A percentile compares a stretch with the other conserved stretches of the same genome.
Conservation (phyloP, 73 alveolate species). For the Uronychia binucleata region DNA sequence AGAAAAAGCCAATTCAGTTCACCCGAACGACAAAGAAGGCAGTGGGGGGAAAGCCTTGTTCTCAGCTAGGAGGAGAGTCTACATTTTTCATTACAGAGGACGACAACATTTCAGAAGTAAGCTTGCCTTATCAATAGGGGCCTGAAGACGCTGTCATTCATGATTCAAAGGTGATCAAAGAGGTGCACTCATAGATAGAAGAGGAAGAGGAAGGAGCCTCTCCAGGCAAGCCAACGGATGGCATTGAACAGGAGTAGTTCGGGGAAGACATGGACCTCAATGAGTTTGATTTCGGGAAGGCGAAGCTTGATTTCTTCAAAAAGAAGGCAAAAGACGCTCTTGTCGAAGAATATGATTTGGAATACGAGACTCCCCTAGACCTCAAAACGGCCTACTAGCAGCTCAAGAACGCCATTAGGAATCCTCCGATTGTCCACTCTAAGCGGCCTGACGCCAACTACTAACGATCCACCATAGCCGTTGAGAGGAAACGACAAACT, state of each 20-base stretch:
- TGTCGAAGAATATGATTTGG: slow-evolving; percentile 9
- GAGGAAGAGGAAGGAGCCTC: slow-evolving; percentile 11
- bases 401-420: slow-evolving; percentile 31
- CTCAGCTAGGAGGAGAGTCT: background rate
- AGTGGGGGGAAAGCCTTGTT: background rate
- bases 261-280: slow-evolving; percentile 16
- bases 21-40: background rate
- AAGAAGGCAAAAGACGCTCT: slow-evolving; percentile 32
- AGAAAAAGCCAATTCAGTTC: background rate
- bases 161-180: slow-evolving; percentile 16
- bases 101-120: background rate
- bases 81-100: slow-evolving; percentile 32
- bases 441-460: background rate
- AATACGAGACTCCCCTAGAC: slow-evolving; percentile 18
- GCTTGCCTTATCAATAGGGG: slow-evolving; percentile 1
- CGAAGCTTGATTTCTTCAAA: slow-evolving; percentile 44
- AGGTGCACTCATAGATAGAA: slow-evolving; percentile 29
- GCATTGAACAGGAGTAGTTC: background rate
- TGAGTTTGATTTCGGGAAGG: slow-evolving; percentile 47
- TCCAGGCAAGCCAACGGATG: background rate
- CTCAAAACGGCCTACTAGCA: slow-evolving; percentile 29
- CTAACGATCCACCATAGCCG: background rate
- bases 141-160: background rate
- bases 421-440: slow-evolving; percentile 30
- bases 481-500: background rate